Evolutionary conservation across 2,329 filamentous ascomycete genomes (phyloP).

Genomic region (Penicillium sp.): DNA sequence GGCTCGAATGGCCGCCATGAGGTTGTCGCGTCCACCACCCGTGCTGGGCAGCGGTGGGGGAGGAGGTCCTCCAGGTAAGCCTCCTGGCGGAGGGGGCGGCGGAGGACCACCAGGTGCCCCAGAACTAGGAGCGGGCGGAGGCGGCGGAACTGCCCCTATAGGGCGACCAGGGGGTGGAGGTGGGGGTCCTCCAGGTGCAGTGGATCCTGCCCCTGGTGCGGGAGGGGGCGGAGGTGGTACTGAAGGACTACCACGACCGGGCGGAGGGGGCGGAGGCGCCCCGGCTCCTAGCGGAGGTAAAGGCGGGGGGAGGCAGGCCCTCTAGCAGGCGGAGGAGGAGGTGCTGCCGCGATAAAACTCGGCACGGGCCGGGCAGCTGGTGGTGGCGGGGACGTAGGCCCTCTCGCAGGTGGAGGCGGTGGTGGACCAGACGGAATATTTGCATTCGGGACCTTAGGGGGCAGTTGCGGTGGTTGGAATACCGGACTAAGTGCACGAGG

Average conservation of each 20-base stretch:
- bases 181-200: conserved; percentile 20
- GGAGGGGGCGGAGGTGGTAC: conserved; percentile 37
- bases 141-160: conserved; percentile 26
- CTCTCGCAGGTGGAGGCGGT: conserved; percentile 56
- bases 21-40: conserved; percentile 39
- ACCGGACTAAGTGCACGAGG: conserved; percentile 44
- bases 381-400: conserved; percentile 45
- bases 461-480: conserved; percentile 46
- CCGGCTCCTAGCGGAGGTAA: conserved; percentile 19
- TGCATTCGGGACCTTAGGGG: conserved; percentile 41
- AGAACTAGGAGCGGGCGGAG: conserved; percentile 38
- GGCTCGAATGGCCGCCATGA: conserved; percentile 49
- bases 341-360: conserved; percentile 30
- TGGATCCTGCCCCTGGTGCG: conserved; percentile 8
- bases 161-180: conserved; percentile 27
- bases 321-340: conserved; percentile 43
- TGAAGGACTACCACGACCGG: conserved; percentile 53
- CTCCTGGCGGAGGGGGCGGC: conserved; percentile 44
- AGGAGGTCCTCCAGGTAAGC: conserved; percentile 44
- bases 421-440: conserved; percentile 38
- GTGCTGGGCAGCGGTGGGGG: conserved; percentile 45
- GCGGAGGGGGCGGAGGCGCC: conserved; percentile 38
- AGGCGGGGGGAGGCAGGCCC: conserved; percentile 28
- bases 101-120: conserved; percentile 37
- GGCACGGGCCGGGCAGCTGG: conserved; percentile 30